These are phyloP conservation scores for Cenchrus purpureus DNA, from an alignment of 176 grass and related monocot species.

Conservation along the genomic window DNA sequence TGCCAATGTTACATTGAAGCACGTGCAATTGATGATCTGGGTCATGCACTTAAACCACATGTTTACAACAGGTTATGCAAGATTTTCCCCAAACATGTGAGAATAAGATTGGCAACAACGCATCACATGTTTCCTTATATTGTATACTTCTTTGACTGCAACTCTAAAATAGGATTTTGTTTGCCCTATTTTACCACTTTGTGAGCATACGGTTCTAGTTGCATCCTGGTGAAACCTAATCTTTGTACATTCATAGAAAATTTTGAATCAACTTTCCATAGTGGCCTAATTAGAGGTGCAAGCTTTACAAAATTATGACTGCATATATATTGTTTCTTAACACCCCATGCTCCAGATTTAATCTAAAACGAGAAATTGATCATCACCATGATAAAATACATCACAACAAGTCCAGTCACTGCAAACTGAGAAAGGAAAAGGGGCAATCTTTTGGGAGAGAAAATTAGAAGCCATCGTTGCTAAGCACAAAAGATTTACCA, in stretches of 20 bases:
- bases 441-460: constrained; percentile 10
- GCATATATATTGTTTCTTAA: constrained; percentile 10
- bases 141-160: background rate
- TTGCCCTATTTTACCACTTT: background rate
- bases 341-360: constrained; percentile 1
- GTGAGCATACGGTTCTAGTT: background rate
- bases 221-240: background rate
- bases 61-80: background rate
- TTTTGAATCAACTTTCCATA: constrained; percentile 13
- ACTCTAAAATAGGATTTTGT: background rate
- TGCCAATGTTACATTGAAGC: constrained; percentile 2
- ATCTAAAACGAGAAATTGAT: background rate
- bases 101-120: background rate
- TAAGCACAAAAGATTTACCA: constrained; percentile 17
- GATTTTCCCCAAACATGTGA: background rate
- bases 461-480: constrained; percentile 36
- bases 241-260: constrained; percentile 6
- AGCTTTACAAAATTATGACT: background rate
- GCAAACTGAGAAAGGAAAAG: background rate
- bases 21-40: background rate
- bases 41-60: background rate
- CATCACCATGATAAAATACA: constrained; percentile 33
- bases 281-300: background rate
- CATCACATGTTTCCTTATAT: background rate
- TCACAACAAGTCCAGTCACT: constrained; percentile 8